Percentiles rank a stretch among this genome's conserved stretches.
Conservation (phyloP, 371 early-diverging fungal genomes). For the Mucor racemosus region DNA sequence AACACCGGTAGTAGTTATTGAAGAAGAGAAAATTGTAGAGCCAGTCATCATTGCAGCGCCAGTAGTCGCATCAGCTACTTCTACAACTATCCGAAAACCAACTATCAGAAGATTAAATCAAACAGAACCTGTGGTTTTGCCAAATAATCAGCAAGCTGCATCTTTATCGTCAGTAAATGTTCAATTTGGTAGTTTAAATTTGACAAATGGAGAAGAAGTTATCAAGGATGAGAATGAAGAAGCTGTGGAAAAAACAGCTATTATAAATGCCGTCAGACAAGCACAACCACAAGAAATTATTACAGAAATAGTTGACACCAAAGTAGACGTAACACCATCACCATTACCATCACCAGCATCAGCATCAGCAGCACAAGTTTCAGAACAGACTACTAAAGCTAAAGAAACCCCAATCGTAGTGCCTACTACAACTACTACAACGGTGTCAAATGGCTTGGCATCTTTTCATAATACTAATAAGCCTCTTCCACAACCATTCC, state of each 20-base stretch:
- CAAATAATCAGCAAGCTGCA: slow-evolving; percentile 16
- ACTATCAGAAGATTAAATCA: slow-evolving; percentile 28
- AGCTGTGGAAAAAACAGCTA: neutral
- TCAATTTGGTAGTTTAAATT: slow-evolving; percentile 33
- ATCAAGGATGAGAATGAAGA: slow-evolving; percentile 1
- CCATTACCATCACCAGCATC: neutral
- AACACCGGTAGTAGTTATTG: neutral
- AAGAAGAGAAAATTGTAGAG: neutral
- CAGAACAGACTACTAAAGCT: neutral
- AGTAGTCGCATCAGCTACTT: neutral
- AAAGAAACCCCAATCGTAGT: neutral
- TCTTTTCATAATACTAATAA: slow-evolving; percentile 2
- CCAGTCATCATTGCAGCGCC: neutral
- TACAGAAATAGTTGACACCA: neutral
- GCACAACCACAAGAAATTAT: neutral
- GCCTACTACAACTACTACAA: neutral
- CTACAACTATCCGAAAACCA: neutral
- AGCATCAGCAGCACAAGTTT: neutral
- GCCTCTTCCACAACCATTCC: neutral
- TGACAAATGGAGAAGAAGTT: slow-evolving; percentile 18
- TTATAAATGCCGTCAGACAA: neutral
- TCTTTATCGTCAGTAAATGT: slow-evolving; percentile 20
- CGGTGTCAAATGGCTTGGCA: neutral
- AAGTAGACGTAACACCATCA: neutral
- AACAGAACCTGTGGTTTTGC: slow-evolving; percentile 30